Conservation (phyloP, 257 asterid species). For the Ilex aquifolium region DNA sequence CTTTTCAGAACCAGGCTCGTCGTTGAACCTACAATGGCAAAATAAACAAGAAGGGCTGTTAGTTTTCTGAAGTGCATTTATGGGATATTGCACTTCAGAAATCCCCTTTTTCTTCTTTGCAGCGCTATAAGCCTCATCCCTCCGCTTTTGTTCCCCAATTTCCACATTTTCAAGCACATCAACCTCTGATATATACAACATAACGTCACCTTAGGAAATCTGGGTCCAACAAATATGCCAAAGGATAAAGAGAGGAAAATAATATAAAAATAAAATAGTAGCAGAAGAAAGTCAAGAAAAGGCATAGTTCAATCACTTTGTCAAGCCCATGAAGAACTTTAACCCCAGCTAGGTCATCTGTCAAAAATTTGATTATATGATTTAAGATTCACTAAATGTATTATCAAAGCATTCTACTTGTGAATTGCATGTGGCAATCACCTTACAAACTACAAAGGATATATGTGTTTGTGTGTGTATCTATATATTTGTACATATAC, state of each 20-base stretch:
- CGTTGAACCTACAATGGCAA: conserved; percentile 54
- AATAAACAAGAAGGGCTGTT: conserved; percentile 8
- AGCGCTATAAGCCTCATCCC: conserved; percentile 88
- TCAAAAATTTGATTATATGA: neutral
- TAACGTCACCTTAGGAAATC: conserved; percentile 89
- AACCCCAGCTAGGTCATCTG: conserved; percentile 73
- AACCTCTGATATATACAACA: conserved; percentile 85
- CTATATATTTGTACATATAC: neutral
- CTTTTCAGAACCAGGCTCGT: conserved; percentile 52
- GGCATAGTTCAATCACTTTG: conserved; percentile 56
- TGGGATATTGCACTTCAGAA: conserved; percentile 27
- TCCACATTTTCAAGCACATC: conserved; percentile 98
- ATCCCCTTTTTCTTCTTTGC: conserved; percentile 78
- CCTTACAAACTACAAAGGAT: neutral
- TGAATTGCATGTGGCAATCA: neutral
- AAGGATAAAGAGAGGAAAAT: conserved; percentile 27
- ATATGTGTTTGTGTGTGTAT: neutral
- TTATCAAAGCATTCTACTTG: too few relatives aligned
- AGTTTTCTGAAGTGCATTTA: conserved; percentile 7
- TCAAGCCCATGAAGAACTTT: conserved; percentile 90
- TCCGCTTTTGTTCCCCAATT: conserved; percentile 89
- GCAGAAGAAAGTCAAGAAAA: conserved; percentile 1
- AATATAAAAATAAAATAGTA: conserved; percentile 7
- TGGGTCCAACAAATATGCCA: conserved; percentile 72
- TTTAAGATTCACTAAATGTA: too few relatives aligned